Evolutionary conservation across 2,329 filamentous ascomycete genomes (phyloP), one percentile per base, ranked within the genome.

Genomic region (Ascochyta lentis): DNA sequence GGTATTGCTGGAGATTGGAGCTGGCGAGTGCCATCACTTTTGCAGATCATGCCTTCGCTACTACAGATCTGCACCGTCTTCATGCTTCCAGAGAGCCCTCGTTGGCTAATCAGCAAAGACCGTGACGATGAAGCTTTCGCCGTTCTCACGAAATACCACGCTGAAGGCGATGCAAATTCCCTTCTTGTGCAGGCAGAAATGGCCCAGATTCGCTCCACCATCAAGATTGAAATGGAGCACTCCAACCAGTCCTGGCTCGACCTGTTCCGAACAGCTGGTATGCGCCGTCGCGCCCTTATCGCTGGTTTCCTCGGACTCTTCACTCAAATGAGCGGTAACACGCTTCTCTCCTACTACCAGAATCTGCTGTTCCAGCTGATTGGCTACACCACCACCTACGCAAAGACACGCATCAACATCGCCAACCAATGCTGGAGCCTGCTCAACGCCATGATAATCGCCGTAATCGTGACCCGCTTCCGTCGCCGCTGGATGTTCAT

Each of bases 201-300:
- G 64, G 80, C 80, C 0, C 84, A 88, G 68, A 88, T 89, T 60
- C 76, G 81, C 45, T 78, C 80, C 4, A 84, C 85, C 0, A 82
- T 87, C 63, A 78, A 79, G 27, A 64, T 84, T 1, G 84, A 87
- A 65, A 73, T 82, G 49, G 82, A 87, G 57, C 72, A 79, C 41
- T 80, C 83, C 2, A 82, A 81, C 54, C 73, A 77, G 55, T 81
- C 80, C 6, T 87, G 84, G 84, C 58, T 72, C 55, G 82, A 84
- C 58, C 75, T 86, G 68, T 58, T 86, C 23, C 74, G 73, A 42
- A 83, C 82, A 0, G 54, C 78, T 1, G 84, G 69, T 61, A 76
- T 75, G 72, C 68, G 73, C 24, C 67, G 70, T 13, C 71, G 73
- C 61, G 64, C 72, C 5, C 45, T 75, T 19, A 72, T 76, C 19